Conservation (phyloP, 2,329 filamentous ascomycete species). For the Nigrospora sphaerica region DNA sequence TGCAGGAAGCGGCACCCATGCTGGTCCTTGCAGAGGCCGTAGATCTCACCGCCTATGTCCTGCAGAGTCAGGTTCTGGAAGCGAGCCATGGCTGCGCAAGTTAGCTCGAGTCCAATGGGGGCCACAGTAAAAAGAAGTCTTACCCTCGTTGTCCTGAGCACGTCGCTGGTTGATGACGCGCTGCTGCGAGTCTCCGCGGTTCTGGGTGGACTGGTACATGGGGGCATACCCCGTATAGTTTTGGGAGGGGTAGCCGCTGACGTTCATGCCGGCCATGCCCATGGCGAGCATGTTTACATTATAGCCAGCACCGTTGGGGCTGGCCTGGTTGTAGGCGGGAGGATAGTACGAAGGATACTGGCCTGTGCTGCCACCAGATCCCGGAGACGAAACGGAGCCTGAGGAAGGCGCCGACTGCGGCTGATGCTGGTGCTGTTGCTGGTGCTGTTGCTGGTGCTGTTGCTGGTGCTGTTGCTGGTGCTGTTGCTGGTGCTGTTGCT, state of each 20-base stretch:
- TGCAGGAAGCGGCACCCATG: constrained; percentile 95
- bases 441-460: not conserved
- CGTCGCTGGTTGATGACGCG: constrained; percentile 71
- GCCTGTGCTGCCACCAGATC: constrained; percentile 6
- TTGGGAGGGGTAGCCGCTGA: constrained; percentile 49
- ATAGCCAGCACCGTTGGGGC: constrained; percentile 21
- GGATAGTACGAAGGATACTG: constrained; percentile 19
- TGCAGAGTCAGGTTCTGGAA: constrained; percentile 81
- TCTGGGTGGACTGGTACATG: constrained; percentile 42
- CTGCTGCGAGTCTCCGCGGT: constrained; percentile 61
- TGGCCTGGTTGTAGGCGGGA: constrained; percentile 21
- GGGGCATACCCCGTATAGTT: constrained; percentile 51
- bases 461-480: constrained; percentile 6
- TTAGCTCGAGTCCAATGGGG: not conserved
- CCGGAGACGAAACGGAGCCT: constrained; percentile 6
- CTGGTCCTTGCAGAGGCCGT: constrained; percentile 91
- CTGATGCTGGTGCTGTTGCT: constrained; percentile 10
- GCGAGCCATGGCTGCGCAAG: constrained; percentile 60
- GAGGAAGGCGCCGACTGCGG: constrained; percentile 12
- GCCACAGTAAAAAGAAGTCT: constrained; percentile 10
- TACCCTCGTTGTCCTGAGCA: constrained; percentile 66
- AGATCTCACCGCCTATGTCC: constrained; percentile 74
- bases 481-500: not conserved
- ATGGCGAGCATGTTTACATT: constrained; percentile 57
- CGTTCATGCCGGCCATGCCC: constrained; percentile 60